Base-by-base conservation (phyloP, 192 early-diverging fungal genomes). In the Backusella australiensis region DNA sequence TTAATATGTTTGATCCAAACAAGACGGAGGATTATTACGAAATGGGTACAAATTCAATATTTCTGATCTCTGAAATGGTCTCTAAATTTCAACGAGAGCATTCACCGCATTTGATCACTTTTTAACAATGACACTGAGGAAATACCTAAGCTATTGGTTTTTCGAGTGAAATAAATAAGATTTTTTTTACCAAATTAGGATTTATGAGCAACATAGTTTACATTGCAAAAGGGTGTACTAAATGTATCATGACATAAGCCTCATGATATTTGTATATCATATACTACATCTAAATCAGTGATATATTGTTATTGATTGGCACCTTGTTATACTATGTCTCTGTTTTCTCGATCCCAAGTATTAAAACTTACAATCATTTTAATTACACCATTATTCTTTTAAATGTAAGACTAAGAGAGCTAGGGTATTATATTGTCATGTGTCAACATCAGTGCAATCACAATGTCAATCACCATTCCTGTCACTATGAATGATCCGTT, bases 1-100 rank as follows among this genome's bases (percentile, higher is more conserved):
- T 69, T 6, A 75, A 46, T 36, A 81, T 81, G 71, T 81, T 81
- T 71, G 44, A 71, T 52, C 72, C 80, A 11, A 69, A n/a, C 8
- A 81, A 73, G 26, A 77, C 69, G 9, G 71, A 17, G 6, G 35
- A 69, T 35, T 77, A 77, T 72, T 77, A 81, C 71, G 17, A 34
- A 1, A n/a, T 81, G 26, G 71, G 75, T 1, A 69, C 35, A n/a
- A 46, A 67, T 17, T 70, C 75, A 4, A 71, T 73, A 15, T 53
- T 35, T 17, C 19, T 77, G 11, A 69, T 81, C 6, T 65, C 75
- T 8, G 49, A 73, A 36, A 76, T 77, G 72, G 42, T 81, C 4
- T 23, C 36, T 29, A 41, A 35, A 35, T 73, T 53, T 29, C 73
- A 63, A 32, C 29, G 38, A 49, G 44, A 72, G 17, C 41, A 72